Evolutionary conservation across 2,329 filamentous ascomycete genomes (phyloP).

Genomic region (Triangularia verruculosa): DNA sequence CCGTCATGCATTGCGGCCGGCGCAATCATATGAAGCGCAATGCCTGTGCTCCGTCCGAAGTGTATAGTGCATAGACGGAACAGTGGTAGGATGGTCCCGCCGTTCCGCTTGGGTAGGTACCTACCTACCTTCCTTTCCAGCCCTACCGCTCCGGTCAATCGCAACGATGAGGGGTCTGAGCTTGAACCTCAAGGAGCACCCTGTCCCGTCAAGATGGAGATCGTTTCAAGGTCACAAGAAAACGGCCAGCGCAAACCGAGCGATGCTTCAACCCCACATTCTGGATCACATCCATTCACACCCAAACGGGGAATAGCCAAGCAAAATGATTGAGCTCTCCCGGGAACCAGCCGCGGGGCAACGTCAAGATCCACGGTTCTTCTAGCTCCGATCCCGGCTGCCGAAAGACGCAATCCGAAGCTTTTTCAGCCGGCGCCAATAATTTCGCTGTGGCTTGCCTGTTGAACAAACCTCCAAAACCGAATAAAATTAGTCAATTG

Average conservation of each 20-base stretch:
- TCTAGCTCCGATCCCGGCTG: conserved; percentile 10
- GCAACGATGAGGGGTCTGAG: background rate
- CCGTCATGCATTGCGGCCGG: background rate
- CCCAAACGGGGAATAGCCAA: background rate
- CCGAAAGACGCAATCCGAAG: conserved; percentile 10
- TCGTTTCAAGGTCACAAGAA: background rate
- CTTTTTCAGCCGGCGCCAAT: conserved; percentile 1
- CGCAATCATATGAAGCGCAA: conserved; percentile 1
- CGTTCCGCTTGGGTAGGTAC: background rate
- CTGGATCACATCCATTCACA: background rate
- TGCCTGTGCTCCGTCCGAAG: background rate
- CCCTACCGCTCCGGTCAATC: background rate
- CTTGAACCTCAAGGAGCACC: background rate
- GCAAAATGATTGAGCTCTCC: background rate
- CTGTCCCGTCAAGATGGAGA: background rate
- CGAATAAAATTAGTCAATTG: conserved; percentile 30
- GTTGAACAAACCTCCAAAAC: conserved; percentile 11
- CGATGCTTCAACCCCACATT: background rate
- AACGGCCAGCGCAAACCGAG: background rate
- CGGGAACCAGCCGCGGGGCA: background rate
- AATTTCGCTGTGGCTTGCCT: background rate
- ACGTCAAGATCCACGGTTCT: background rate
- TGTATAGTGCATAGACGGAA: background rate
- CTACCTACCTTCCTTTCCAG: background rate
- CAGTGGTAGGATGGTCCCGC: background rate